These are phyloP conservation scores for Clohesyomyces aquaticus DNA, from an alignment of 495 filamentous ascomycete genomes.

Conservation along the genomic window DNA sequence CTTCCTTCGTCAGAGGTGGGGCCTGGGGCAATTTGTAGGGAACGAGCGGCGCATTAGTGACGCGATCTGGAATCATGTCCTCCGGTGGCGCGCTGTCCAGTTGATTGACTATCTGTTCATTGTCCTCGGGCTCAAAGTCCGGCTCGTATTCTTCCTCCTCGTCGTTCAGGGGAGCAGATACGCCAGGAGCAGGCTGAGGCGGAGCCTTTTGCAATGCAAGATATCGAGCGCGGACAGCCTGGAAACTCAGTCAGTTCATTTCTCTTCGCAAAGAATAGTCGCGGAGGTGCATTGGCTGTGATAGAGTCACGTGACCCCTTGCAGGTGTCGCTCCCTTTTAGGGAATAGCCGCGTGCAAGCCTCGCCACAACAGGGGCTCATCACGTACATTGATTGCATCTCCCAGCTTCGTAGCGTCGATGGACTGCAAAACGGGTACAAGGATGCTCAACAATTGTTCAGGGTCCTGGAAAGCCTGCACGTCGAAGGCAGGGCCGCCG, in stretches of 20 bases:
- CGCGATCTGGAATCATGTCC: slow-evolving; percentile 43
- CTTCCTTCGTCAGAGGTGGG: slow-evolving; percentile 67
- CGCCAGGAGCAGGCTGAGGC: slow-evolving; percentile 48
- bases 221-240: slow-evolving; percentile 54
- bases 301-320: slow-evolving; percentile 19
- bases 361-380: background rate
- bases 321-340: background rate
- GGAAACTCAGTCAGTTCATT: too few species aligned
- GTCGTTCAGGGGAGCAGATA: slow-evolving; percentile 65
- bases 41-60: slow-evolving; percentile 62
- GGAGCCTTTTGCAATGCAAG: slow-evolving; percentile 50
- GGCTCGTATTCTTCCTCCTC: slow-evolving; percentile 92
- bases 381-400: slow-evolving; percentile 62
- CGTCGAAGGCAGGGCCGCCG: slow-evolving; percentile 77
- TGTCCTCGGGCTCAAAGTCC: slow-evolving; percentile 74
- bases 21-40: slow-evolving; percentile 81
- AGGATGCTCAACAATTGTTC: slow-evolving; percentile 77
- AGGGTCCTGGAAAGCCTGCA: slow-evolving; percentile 67
- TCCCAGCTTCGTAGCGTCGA: slow-evolving; percentile 66
- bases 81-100: slow-evolving; percentile 67
- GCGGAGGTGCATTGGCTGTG: background rate
- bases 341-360: background rate
- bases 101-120: slow-evolving; percentile 72
- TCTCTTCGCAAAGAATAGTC: background rate
- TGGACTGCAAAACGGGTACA: slow-evolving; percentile 65